Evolutionary conservation across 805 yeast genomes (phyloP).

Genomic region (Wickerhamomyces xylosicus): DNA sequence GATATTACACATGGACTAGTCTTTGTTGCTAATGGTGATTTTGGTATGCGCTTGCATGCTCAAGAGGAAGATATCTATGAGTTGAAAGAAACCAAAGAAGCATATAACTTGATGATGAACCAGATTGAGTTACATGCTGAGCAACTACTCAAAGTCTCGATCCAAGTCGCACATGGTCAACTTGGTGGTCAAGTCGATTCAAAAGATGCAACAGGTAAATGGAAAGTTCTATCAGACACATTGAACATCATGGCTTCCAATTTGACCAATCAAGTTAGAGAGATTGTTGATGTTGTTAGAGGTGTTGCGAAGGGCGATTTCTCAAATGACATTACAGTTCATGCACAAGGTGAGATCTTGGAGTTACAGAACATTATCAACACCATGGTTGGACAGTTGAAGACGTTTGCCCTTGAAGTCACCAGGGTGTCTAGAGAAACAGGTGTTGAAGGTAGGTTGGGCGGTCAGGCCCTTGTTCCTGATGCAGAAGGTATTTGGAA

Average conservation of each 20-base stretch:
- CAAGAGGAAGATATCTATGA: constrained; percentile 55
- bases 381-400: constrained; percentile 84
- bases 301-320: constrained; percentile 86
- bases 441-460: constrained; percentile 84
- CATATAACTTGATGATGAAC: constrained; percentile 84
- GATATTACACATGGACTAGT: constrained; percentile 46
- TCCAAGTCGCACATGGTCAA: constrained; percentile 84
- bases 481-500: constrained; percentile 90
- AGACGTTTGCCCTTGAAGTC: constrained; percentile 80
- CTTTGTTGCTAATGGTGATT: constrained; percentile 83
- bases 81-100: constrained; percentile 63
- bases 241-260: constrained; percentile 87
- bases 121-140: constrained; percentile 67
- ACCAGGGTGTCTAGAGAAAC: constrained; percentile 86
- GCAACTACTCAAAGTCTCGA: constrained; percentile 67
- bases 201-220: constrained; percentile 72
- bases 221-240: constrained; percentile 82
- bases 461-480: constrained; percentile 82
- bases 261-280: constrained; percentile 80
- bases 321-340: constrained; percentile 75
- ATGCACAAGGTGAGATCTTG: constrained; percentile 84
- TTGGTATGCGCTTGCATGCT: constrained; percentile 67
- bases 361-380: constrained; percentile 81
- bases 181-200: constrained; percentile 83
- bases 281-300: constrained; percentile 80